Percentiles rank a stretch among this genome's conserved stretches.
phyloP scores from a whole-genome alignment of 176 grass and related monocot species.

The Poa annua region DNA sequence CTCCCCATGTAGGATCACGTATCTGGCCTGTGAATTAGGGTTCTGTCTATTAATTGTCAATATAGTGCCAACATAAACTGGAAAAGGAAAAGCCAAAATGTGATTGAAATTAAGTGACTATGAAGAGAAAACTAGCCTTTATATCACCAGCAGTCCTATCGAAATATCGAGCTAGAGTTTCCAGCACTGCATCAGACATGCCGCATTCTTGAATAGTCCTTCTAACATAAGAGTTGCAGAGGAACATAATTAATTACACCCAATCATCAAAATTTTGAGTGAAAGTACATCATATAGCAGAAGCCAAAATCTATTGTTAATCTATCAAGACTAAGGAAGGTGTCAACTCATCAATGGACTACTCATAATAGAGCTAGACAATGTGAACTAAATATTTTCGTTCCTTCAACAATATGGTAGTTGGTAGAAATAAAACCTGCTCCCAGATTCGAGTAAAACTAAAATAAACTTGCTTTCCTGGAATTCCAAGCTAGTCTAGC shows the following conservation, averaged over 20 bases:
- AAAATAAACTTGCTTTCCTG: conserved; percentile 7
- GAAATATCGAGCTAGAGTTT: conserved; percentile 61
- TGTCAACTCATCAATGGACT: conserved; percentile 15
- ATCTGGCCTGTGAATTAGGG: conserved; percentile 80
- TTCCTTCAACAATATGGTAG: conserved; percentile 25
- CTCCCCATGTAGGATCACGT: conserved; percentile 58
- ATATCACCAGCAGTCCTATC: conserved; percentile 75
- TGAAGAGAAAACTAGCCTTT: conserved; percentile 63
- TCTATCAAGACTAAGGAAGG: conserved; percentile 11
- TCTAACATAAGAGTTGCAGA: conserved; percentile 46
- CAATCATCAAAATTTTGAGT: conserved; percentile 16
- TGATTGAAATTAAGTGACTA: conserved; percentile 9
- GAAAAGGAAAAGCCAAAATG: conserved; percentile 42
- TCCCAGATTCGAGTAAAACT: background rate
- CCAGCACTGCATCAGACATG: conserved; percentile 66
- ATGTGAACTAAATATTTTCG: background rate
- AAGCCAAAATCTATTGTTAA: conserved; percentile 36
- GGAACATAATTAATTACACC: conserved; percentile 17
- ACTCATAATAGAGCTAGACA: background rate
- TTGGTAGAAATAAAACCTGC: conserved; percentile 7
- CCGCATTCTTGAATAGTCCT: conserved; percentile 69
- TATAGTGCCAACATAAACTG: conserved; percentile 32
- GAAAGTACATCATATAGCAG: conserved; percentile 11
- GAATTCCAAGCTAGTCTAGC: conserved; percentile 3
- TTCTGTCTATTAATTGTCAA: conserved; percentile 23